These are phyloP conservation scores for Pythium oligandrum DNA, from an alignment of 352 stramenopile species.

Conservation along the genomic window DNA sequence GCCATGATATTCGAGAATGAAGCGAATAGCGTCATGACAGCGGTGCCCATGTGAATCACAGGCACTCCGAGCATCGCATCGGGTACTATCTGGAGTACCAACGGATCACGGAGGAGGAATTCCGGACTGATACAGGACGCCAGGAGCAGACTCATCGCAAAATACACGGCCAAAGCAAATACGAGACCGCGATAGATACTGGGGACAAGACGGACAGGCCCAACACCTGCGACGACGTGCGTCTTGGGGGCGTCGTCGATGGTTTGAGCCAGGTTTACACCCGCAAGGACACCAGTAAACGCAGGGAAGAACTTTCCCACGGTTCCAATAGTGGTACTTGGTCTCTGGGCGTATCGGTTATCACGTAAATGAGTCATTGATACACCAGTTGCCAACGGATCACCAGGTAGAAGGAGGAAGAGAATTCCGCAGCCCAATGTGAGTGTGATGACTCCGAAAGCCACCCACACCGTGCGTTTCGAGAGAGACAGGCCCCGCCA, in stretches of 20 bases:
- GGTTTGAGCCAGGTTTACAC: slow-evolving; percentile 21
- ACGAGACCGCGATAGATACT: slow-evolving; percentile 36
- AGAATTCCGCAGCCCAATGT: slow-evolving; percentile 29
- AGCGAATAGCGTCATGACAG: slow-evolving; percentile 35
- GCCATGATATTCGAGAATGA: slow-evolving; percentile 43
- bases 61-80: slow-evolving; percentile 40
- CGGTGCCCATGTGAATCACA: slow-evolving; percentile 36
- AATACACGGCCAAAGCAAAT: slow-evolving; percentile 31
- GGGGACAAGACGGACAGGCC: slow-evolving; percentile 26
- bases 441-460: slow-evolving; percentile 35
- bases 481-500: slow-evolving; percentile 13
- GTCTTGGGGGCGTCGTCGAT: too few species aligned
- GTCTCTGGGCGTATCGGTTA: too few species aligned
- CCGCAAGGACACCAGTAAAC: slow-evolving; percentile 38
- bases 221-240: too few species aligned
- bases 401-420: slow-evolving; percentile 27
- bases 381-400: slow-evolving; percentile 22
- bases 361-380: slow-evolving; percentile 20
- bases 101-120: slow-evolving; percentile 23
- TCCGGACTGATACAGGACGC: slow-evolving; percentile 25
- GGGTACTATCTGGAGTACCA: slow-evolving; percentile 35
- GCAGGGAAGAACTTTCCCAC: slow-evolving; percentile 27
- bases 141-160: slow-evolving; percentile 26
- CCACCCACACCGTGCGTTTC: slow-evolving; percentile 20
- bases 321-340: too few species aligned